These are phyloP conservation scores for Solanum microdontum DNA, from an alignment of 257 asterid species.

Conservation along the genomic window DNA sequence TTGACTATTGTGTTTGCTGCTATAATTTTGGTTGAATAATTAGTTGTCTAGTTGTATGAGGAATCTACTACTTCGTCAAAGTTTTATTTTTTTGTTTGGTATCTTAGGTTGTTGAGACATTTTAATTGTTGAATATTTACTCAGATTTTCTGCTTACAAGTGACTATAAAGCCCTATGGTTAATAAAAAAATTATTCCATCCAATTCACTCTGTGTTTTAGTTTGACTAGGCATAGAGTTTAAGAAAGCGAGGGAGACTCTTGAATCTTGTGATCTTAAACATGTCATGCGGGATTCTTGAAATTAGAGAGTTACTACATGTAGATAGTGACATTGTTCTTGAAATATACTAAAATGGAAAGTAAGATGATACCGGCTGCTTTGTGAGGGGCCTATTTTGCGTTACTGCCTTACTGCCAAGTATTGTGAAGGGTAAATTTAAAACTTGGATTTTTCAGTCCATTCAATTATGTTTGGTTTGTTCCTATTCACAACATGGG, in stretches of 20 bases:
- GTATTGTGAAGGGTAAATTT: neutral
- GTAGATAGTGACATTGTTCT: neutral
- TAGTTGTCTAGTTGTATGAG: neutral
- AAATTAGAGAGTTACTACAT: neutral
- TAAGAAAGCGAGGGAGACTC: neutral
- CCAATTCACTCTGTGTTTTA: neutral
- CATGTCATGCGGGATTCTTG: neutral
- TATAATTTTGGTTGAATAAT: neutral
- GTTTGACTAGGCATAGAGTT: neutral
- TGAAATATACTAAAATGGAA: neutral
- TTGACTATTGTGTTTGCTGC: neutral
- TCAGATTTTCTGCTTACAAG: neutral
- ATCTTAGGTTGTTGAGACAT: neutral
- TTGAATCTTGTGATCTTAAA: neutral
- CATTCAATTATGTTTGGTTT: neutral
- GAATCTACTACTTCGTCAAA: neutral
- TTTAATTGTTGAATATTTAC: neutral
- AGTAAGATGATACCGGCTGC: neutral
- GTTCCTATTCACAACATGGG: neutral
- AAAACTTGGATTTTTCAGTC: neutral
- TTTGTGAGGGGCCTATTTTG: neutral
- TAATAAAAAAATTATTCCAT: neutral
- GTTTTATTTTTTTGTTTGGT: neutral
- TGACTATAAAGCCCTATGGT: neutral
- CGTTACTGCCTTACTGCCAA: neutral